phyloP scores from a whole-genome alignment of 2,329 filamentous ascomycete genomes.

The Colletotrichum lindemuthianum region DNA sequence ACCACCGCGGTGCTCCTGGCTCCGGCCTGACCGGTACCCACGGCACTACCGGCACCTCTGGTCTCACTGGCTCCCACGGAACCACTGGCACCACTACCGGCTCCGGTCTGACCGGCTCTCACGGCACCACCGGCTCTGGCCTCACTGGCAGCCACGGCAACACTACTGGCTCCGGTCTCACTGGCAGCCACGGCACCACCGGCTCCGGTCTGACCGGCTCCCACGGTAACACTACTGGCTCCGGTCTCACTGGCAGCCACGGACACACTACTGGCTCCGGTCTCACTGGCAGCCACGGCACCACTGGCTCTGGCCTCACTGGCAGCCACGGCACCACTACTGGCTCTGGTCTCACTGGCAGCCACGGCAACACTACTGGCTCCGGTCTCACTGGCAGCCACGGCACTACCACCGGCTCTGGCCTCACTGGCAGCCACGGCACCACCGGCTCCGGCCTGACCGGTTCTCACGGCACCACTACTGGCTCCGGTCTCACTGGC shows the following conservation, averaged over 20 bases:
- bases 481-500: conserved; percentile 18
- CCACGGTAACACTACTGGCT: conserved; percentile 46
- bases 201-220: conserved; percentile 32
- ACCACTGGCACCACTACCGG: conserved; percentile 45
- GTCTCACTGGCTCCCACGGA: conserved; percentile 39
- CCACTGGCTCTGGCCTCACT: conserved; percentile 37
- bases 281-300: conserved; percentile 43
- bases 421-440: conserved; percentile 30
- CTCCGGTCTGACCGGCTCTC: conserved; percentile 38
- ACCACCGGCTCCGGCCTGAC: conserved; percentile 27
- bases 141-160: conserved; percentile 25
- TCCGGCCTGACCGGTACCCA: conserved; percentile 26
- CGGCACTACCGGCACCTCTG: conserved; percentile 22
- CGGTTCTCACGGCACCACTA: conserved; percentile 13
- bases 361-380: conserved; percentile 15
- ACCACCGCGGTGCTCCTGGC: conserved; percentile 38
- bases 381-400: conserved; percentile 20
- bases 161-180: conserved; percentile 19
- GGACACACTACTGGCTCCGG: conserved; percentile 45
- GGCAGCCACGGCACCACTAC: conserved; percentile 12
- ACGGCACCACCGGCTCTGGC: conserved; percentile 36
- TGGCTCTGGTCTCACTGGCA: conserved; percentile 24
- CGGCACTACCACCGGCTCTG: conserved; percentile 29
- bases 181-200: conserved; percentile 24
- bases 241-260: conserved; percentile 27